Conservation (phyloP, 1,284 basidiomycete genomes). For the Afroboletus lepidellus region DNA sequence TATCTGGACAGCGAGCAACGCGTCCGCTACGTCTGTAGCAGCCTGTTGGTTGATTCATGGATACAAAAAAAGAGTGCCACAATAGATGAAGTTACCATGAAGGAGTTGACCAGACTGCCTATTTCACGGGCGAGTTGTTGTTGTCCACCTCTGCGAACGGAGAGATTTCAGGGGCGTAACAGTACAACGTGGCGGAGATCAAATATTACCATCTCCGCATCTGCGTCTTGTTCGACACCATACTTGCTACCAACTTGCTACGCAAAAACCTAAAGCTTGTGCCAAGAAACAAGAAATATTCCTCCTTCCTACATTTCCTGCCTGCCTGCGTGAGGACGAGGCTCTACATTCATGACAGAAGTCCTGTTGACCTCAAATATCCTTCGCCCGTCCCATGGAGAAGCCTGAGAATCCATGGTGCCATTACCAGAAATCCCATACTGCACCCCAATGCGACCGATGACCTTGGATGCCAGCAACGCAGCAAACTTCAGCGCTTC, state of each 20-base stretch:
- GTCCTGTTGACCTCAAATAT: constrained; percentile 10
- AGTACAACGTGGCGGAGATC: constrained; percentile 2
- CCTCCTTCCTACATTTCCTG: constrained; percentile 9
- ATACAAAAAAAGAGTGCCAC: background rate
- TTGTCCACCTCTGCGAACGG: too few relatives aligned
- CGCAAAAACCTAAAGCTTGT: too few relatives aligned
- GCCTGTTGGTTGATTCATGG: constrained; percentile 13
- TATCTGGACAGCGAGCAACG: constrained; percentile 54
- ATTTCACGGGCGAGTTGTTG: constrained; percentile 1
- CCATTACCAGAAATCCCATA: constrained; percentile 29
- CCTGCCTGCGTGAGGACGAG: constrained; percentile 2
- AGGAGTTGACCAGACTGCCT: constrained; percentile 2
- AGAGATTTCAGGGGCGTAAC: background rate
- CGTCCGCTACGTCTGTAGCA: constrained; percentile 37
- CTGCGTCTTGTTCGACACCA: too few relatives aligned
- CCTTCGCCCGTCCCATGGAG: constrained; percentile 24
- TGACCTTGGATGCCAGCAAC: constrained; percentile 41
- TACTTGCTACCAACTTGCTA: too few relatives aligned
- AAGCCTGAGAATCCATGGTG: background rate
- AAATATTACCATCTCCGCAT: background rate
- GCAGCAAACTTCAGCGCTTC: constrained; percentile 52
- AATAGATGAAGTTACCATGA: constrained; percentile 19
- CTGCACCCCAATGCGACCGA: constrained; percentile 34
- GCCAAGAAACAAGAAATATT: background rate
- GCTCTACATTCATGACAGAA: background rate